A percentile compares a stretch with the other conserved stretches of the same genome.
These are phyloP conservation scores for Turnera subulata DNA, from an alignment of 345 rosid genomes.

Conservation along the genomic window DNA sequence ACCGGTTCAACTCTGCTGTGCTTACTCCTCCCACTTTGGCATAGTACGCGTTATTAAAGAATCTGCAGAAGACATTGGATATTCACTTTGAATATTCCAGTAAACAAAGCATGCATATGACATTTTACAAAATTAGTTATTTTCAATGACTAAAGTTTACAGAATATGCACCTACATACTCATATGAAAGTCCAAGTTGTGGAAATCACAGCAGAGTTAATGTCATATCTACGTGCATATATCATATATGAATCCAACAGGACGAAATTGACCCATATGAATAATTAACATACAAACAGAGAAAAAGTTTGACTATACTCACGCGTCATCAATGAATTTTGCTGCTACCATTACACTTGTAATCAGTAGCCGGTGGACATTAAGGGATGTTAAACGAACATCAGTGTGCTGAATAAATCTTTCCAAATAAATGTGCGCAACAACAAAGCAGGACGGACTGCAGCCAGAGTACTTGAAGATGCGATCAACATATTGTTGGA, in stretches of 20 bases:
- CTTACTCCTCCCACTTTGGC: slow-evolving; percentile 92
- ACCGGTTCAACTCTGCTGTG: slow-evolving; percentile 68
- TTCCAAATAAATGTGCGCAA: slow-evolving; percentile 69
- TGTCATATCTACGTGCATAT: background rate
- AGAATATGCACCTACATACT: too few relatives aligned
- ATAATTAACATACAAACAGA: background rate
- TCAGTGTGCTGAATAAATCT: slow-evolving; percentile 48
- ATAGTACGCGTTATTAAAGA: slow-evolving; percentile 81
- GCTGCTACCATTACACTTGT: slow-evolving; percentile 83
- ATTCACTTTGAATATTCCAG: background rate
- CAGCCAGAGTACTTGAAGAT: slow-evolving; percentile 80
- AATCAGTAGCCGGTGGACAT: slow-evolving; percentile 80
- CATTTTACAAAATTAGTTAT: too few relatives aligned
- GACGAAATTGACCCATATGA: background rate
- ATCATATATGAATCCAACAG: background rate
- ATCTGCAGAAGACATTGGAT: slow-evolving; percentile 39
- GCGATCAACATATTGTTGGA: slow-evolving; percentile 66
- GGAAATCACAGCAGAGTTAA: background rate
- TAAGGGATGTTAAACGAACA: slow-evolving; percentile 54
- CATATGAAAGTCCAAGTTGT: background rate
- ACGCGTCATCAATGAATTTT: slow-evolving; percentile 83
- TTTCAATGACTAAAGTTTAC: too few relatives aligned
- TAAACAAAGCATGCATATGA: background rate
- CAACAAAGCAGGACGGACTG: slow-evolving; percentile 89
- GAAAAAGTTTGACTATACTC: slow-evolving; percentile 18